Evolutionary conservation across 805 yeast species (phyloP).

Genomic region (Ogataea parapolymorpha): DNA sequence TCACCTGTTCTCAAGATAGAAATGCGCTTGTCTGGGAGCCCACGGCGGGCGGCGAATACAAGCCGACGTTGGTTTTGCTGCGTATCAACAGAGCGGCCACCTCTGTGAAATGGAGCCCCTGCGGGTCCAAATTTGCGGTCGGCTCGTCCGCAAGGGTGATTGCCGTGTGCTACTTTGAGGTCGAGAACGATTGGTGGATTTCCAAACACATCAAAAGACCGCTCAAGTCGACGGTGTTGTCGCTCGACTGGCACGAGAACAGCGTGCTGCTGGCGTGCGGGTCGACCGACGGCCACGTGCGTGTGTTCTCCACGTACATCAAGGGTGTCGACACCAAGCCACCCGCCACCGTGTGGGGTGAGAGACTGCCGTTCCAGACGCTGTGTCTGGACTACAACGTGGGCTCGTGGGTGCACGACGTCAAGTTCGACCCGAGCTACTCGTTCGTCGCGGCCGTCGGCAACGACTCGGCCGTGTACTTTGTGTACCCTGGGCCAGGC

Average conservation of each 20-base stretch:
- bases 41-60: conserved; percentile 52
- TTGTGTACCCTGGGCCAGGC: conserved; percentile 67
- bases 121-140: conserved; percentile 93
- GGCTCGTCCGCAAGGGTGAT: conserved; percentile 93
- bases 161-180: conserved; percentile 95
- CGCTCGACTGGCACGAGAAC: conserved; percentile 91
- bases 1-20: conserved; percentile 96
- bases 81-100: conserved; percentile 96
- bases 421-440: conserved; percentile 77
- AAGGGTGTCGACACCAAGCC: conserved; percentile 88
- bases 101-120: conserved; percentile 90
- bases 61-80: conserved; percentile 87
- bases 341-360: conserved; percentile 84
- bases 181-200: conserved; percentile 99
- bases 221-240: conserved; percentile 79
- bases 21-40: conserved; percentile 97
- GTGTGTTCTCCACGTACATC: conserved; percentile 85
- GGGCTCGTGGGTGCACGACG: conserved; percentile 92
- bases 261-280: conserved; percentile 85
- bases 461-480: conserved; percentile 80
- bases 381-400: conserved; percentile 73
- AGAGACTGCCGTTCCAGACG: conserved; percentile 90
- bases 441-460: conserved; percentile 76
- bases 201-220: conserved; percentile 96
- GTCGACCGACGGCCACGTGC: conserved; percentile 87